Conservation (phyloP, 495 filamentous ascomycete species). For the Eremomyces bilateralis region DNA sequence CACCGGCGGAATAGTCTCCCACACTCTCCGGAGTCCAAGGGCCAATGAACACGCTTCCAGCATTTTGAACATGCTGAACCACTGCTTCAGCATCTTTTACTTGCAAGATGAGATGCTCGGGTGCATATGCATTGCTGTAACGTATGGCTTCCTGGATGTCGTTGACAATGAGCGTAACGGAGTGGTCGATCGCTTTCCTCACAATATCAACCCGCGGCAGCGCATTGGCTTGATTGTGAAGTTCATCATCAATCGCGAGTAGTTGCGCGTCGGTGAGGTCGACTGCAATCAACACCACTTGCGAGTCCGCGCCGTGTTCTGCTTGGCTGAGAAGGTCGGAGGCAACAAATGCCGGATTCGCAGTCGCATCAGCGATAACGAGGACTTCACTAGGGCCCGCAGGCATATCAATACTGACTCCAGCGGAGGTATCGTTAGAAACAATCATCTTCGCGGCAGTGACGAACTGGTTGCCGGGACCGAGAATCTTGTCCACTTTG, state of each 20-base stretch:
- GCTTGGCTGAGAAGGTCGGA: conserved; percentile 88
- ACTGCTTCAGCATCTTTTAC: conserved; percentile 46
- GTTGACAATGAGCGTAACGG: conserved; percentile 64
- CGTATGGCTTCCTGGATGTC: conserved; percentile 65
- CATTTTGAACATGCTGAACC: conserved; percentile 70
- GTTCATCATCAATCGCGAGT: conserved; percentile 66
- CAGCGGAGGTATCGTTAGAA: conserved; percentile 82
- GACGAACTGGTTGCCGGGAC: conserved; percentile 95
- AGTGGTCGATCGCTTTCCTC: conserved; percentile 73
- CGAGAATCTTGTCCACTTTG: conserved; percentile 98
- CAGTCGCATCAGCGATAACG: conserved; percentile 74
- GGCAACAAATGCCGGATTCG: conserved; percentile 88
- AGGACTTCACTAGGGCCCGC: conserved; percentile 92
- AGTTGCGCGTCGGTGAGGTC: conserved; percentile 51
- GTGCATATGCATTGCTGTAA: conserved; percentile 87
- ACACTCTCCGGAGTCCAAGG: conserved; percentile 93
- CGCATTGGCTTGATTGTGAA: conserved; percentile 72
- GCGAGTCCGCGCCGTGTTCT: conserved; percentile 86
- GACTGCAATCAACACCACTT: conserved; percentile 81
- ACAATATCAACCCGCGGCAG: conserved; percentile 87
- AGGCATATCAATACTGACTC: conserved; percentile 95
- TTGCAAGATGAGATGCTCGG: conserved; percentile 91
- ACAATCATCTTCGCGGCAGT: conserved; percentile 97
- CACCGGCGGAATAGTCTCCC: conserved; percentile 91
- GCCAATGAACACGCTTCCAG: conserved; percentile 87